Evolutionary conservation across 495 filamentous ascomycete species (phyloP), one percentile per base, ranked within the genome.

Genomic region (Pseudevernia furfuracea): DNA sequence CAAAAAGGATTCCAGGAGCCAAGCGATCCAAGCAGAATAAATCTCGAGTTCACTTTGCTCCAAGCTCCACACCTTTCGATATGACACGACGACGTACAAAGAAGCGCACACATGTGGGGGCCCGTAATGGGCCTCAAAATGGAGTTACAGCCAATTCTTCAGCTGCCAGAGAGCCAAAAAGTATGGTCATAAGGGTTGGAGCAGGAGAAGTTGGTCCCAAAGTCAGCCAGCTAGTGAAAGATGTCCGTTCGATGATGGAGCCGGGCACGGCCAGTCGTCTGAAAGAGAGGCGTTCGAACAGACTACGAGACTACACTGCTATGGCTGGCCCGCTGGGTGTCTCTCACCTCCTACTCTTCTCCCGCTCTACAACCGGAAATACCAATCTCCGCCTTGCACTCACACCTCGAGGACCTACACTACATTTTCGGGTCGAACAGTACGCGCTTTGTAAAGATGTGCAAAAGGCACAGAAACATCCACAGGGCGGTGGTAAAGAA

Each of bases 151-250:
- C 79, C 61, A 81, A 80, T 74, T 78, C 76, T 66, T 78, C 78
- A 56, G 76, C 81, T 52, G 77, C 81, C 23, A 84, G 84, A 63
- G 82, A 84, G 59, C 94, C 94, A 21, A 96, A 96, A 80, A 92
- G 88, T 70, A 97, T 99, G 95, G 94, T 99, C 60, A 95, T 99
- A 75, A 87, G 94, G 68, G 91, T 96, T 61, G 94, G 95, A 69
- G 94, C 91, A 71, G 88, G 91, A 67, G 91, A 96, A 72, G 91
- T 97, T 39, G 94, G 94, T 64, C 85, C 90, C 61, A 95, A 89
- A 76, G 81, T 99, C 64, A 93, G 85, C 71, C 92, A 97, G 74
- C 78, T 99, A 63, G 94, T 93, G 7, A 87, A 89, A 68, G 94
- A 99, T 79, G 89, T 97, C 30, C 85, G 94, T 61, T 78, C 80